Percentiles rank a stretch among this genome's conserved stretches.
These are phyloP conservation scores for Lagenidium giganteum DNA, from an alignment of 352 stramenopile species.

Conservation along the genomic window DNA sequence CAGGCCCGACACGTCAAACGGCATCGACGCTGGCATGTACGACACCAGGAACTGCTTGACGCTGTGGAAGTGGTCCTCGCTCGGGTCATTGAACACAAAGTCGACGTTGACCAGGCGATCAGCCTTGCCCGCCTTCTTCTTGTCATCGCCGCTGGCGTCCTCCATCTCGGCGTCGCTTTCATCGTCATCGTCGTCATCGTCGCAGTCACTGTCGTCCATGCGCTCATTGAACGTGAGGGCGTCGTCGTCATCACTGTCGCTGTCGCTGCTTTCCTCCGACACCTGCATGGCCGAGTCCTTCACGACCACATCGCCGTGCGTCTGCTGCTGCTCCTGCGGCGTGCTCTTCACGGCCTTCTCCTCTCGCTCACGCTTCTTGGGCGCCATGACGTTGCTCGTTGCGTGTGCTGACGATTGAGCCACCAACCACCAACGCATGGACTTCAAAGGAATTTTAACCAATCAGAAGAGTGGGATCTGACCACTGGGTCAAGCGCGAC, in stretches of 20 bases:
- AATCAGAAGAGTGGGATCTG: too few species aligned
- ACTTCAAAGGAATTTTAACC: too few species aligned
- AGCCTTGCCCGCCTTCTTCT: conserved; percentile 3
- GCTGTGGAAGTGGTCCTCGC: conserved; percentile 80
- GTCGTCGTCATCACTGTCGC: conserved; percentile 34
- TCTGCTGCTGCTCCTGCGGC: conserved; percentile 20
- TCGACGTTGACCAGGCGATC: conserved; percentile 61
- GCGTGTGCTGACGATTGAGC: background rate
- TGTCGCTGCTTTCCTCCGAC: background rate
- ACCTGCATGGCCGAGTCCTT: conserved; percentile 29
- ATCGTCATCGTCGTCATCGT: conserved; percentile 34
- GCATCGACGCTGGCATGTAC: conserved; percentile 69
- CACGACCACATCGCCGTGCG: conserved; percentile 33
- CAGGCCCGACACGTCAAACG: conserved; percentile 78
- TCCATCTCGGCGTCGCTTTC: conserved; percentile 58
- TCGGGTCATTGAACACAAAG: conserved; percentile 81
- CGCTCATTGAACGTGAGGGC: conserved; percentile 55
- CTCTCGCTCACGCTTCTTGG: conserved; percentile 27
- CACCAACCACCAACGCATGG: background rate
- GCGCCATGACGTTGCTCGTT: conserved; percentile 17
- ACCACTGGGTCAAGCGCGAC: too few species aligned
- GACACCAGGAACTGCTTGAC: conserved; percentile 80
- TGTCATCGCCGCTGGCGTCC: conserved; percentile 29
- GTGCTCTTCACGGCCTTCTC: conserved; percentile 17
- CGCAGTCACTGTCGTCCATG: conserved; percentile 10